Conservation (phyloP, 1,139 yeast genomes). For the Blastobotrys proliferans region DNA sequence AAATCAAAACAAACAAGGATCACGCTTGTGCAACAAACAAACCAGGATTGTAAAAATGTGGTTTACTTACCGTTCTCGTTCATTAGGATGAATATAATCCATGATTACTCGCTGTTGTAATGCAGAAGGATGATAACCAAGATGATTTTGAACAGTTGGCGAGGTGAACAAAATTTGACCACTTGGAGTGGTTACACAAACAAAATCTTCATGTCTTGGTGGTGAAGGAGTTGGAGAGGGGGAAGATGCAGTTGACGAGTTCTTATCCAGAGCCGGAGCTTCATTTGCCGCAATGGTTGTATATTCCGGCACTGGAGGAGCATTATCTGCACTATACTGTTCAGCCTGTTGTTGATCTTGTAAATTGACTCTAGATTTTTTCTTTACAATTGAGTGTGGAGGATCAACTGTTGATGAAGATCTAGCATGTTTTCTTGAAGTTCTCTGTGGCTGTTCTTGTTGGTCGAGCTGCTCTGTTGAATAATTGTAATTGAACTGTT, state of each 20-base stretch:
- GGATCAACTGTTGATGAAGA: constrained; percentile 16
- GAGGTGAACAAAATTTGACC: constrained; percentile 23
- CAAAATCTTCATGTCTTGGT: constrained; percentile 11
- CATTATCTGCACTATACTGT: neutral
- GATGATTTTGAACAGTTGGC: constrained; percentile 19
- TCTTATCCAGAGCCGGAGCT: neutral
- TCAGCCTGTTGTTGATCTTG: neutral
- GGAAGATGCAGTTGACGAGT: neutral
- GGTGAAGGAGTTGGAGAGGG: constrained; percentile 1
- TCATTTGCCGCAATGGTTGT: neutral
- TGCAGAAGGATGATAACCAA: constrained; percentile 20
- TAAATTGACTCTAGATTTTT: constrained; percentile 14
- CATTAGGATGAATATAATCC: constrained; percentile 27
- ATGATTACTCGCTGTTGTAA: constrained; percentile 18
- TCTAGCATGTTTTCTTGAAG: constrained; percentile 15
- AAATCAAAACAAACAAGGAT: too few species aligned
- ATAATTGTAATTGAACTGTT: constrained; percentile 1
- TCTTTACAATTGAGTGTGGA: constrained; percentile 10
- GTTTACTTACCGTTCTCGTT: constrained; percentile 22
- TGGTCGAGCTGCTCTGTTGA: neutral
- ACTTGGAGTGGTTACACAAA: constrained; percentile 18
- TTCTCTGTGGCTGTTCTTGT: neutral
- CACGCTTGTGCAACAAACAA: too few species aligned
- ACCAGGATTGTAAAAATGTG: neutral
- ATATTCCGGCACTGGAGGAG: constrained; percentile 11